Percentiles rank a stretch among this genome's conserved stretches.
Evolutionary conservation across 177 flowering plant species (phyloP).

Genomic region (Viscum album): DNA sequence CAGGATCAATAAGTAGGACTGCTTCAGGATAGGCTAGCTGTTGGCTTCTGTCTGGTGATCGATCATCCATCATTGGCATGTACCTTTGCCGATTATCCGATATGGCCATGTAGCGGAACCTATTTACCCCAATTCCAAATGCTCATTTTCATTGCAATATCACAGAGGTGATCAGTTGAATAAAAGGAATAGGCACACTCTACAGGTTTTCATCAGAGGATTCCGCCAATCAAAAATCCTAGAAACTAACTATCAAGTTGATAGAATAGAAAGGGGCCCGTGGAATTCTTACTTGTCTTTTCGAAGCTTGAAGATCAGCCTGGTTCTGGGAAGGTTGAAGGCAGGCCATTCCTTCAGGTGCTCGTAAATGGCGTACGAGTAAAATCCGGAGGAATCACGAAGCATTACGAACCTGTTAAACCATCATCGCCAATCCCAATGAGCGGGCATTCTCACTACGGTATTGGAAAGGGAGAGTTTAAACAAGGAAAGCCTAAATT

Average conservation of each 20-base stretch:
- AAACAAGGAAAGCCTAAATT: background rate
- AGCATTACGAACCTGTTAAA: constrained; percentile 35
- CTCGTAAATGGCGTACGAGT: constrained; percentile 44
- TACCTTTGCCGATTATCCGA: constrained; percentile 44
- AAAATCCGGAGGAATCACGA: constrained; percentile 43
- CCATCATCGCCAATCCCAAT: background rate
- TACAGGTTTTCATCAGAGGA: background rate
- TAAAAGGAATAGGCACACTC: too few species aligned
- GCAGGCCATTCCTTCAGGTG: constrained; percentile 30
- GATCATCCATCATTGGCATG: constrained; percentile 56
- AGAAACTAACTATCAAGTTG: too few species aligned
- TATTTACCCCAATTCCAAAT: constrained; percentile 7
- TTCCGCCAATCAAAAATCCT: too few species aligned
- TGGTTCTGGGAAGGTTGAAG: constrained; percentile 39
- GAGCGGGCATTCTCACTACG: background rate
- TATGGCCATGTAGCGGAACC: constrained; percentile 60
- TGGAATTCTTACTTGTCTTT: constrained; percentile 27
- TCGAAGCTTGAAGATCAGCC: constrained; percentile 41
- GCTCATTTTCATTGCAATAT: background rate
- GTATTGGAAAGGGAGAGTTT: background rate
- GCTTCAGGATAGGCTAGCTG: constrained; percentile 42
- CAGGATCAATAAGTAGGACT: constrained; percentile 37
- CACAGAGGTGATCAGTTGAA: too few species aligned
- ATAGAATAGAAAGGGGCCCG: background rate
- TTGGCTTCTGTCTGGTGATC: constrained; percentile 26